phyloP scores from a whole-genome alignment of 192 early-diverging fungal species.

The Spizellomyces punctatus region DNA sequence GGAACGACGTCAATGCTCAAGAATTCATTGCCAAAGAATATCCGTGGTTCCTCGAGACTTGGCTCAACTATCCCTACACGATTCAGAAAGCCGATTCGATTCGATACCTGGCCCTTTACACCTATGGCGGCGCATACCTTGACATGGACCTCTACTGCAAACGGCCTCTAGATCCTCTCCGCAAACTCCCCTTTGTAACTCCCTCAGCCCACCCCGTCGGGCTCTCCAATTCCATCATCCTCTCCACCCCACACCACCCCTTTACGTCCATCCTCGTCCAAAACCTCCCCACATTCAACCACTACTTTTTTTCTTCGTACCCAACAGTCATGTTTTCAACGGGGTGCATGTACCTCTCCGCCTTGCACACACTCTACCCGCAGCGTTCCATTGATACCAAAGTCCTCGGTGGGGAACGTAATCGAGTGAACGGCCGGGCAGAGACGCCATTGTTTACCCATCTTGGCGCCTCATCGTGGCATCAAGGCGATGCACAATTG shows the following conservation, averaged over 20 bases:
- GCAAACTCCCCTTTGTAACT: conserved; percentile 34
- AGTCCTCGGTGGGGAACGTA: conserved; percentile 31
- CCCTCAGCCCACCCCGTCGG: conserved; percentile 46
- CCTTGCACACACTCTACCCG: conserved; percentile 14
- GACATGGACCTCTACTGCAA: conserved; percentile 44
- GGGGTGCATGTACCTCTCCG: conserved; percentile 42
- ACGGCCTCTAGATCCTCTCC: conserved; percentile 29
- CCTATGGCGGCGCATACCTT: conserved; percentile 44
- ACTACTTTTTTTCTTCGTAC: conserved; percentile 34
- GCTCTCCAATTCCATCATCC: conserved; percentile 41
- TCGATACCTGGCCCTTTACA: conserved; percentile 39
- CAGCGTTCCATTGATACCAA: conserved; percentile 17
- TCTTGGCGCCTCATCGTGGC: conserved; percentile 32
- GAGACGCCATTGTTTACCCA: conserved; percentile 30
- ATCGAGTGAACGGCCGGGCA: conserved; percentile 21
- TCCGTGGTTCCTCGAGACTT: conserved; percentile 35
- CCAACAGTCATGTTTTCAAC: conserved; percentile 45
- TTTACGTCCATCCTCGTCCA: conserved; percentile 35
- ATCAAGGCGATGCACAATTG: conserved; percentile 31
- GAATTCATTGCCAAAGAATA: conserved; percentile 31
- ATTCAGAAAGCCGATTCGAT: conserved; percentile 44
- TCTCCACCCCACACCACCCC: conserved; percentile 13
- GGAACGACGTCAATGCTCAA: conserved; percentile 35
- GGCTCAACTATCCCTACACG: conserved; percentile 27
- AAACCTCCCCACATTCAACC: conserved; percentile 27